A percentile compares a stretch with the other conserved stretches of the same genome.
Conservation (phyloP, 306 rosid species). For the Corylus heterophylla region DNA sequence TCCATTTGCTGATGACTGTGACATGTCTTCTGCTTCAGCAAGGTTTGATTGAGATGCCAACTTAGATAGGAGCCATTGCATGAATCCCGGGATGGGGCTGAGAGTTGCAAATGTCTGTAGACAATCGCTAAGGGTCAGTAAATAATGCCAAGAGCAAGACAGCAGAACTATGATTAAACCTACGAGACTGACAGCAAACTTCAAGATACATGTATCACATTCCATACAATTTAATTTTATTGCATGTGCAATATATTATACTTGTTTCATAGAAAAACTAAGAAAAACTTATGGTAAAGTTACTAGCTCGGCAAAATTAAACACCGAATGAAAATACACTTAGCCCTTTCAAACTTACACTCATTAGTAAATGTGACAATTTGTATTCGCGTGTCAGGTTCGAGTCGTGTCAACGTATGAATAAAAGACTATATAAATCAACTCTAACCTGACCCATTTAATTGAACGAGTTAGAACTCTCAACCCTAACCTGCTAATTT, state of each 20-base stretch:
- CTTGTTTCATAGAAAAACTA: not conserved
- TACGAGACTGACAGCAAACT: constrained; percentile 21
- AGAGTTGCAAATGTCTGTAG: constrained; percentile 83
- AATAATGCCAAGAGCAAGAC: constrained; percentile 17
- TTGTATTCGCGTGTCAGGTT: no score
- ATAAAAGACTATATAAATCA: no score
- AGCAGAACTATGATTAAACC: constrained; percentile 17
- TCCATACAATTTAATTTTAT: not conserved
- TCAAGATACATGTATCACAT: not conserved
- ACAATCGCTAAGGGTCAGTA: constrained; percentile 20
- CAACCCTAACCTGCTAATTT: no score
- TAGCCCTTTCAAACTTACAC: no score
- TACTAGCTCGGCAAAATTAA: not conserved
- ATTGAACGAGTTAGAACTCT: no score
- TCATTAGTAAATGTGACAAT: no score
- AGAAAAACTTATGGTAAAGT: not conserved
- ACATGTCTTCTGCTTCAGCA: constrained; percentile 51
- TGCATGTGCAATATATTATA: not conserved
- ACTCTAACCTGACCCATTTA: no score
- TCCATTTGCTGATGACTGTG: constrained; percentile 38
- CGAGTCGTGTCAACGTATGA: no score
- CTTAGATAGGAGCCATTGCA: constrained; percentile 89
- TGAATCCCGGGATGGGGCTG: constrained; percentile 95
- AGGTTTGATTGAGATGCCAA: constrained; percentile 66
- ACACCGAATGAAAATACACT: not conserved